Percentiles rank a stretch among this genome's conserved stretches.
Evolutionary conservation across 108 stramenopile genomes (phyloP).

Genomic region (Cyclotella baltica): DNA sequence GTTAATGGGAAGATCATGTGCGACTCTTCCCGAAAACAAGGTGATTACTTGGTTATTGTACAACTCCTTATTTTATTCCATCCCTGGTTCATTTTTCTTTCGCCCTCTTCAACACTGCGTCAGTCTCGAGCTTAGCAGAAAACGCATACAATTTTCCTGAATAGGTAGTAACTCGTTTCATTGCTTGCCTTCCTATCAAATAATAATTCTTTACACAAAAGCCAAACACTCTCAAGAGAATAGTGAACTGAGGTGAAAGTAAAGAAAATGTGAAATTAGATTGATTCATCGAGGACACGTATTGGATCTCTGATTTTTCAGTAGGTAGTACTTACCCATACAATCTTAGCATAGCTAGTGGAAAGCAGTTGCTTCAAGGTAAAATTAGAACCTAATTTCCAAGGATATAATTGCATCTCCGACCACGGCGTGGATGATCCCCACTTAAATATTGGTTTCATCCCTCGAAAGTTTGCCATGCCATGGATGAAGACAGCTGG

Average conservation of each 20-base stretch:
- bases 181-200: constrained; percentile 83
- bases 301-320: neutral
- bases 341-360: constrained; percentile 80
- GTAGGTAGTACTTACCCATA: constrained; percentile 54
- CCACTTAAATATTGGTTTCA: constrained; percentile 95
- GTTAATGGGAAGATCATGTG: too few relatives aligned
- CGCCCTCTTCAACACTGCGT: constrained; percentile 70
- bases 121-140: constrained; percentile 79
- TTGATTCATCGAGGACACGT: neutral
- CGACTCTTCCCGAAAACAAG: too few relatives aligned
- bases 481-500: constrained; percentile 90
- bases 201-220: constrained; percentile 92
- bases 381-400: constrained; percentile 45
- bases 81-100: constrained; percentile 35
- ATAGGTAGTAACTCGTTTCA: constrained; percentile 85
- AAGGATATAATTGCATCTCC: constrained; percentile 90
- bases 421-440: constrained; percentile 92
- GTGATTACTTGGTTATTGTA: too few relatives aligned
- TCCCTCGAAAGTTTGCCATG: constrained; percentile 93
- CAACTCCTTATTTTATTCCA: too few relatives aligned
- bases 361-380: constrained; percentile 60
- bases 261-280: too few relatives aligned
- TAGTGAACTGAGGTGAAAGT: constrained; percentile 55
- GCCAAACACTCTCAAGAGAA: constrained; percentile 77
- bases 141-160: constrained; percentile 88